Evolutionary conservation across 139 green algal genomes (phyloP).

Genomic region (Microglena sp.): DNA sequence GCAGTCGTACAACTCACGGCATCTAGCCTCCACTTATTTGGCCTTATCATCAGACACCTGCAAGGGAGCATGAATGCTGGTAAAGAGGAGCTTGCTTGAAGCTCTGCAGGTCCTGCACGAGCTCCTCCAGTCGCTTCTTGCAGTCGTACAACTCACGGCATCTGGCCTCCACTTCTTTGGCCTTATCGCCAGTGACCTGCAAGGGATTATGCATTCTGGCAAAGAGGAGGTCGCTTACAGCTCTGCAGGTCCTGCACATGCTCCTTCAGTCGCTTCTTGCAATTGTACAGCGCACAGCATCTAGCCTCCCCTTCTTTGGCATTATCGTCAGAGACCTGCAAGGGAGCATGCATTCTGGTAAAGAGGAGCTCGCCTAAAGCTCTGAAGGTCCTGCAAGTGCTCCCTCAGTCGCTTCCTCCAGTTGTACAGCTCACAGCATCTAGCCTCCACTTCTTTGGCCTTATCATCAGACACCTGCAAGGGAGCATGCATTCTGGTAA

Average conservation of each 20-base stretch:
- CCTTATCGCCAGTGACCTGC: no score
- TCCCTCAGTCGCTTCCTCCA: slow-evolving; percentile 48
- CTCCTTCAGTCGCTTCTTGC: slow-evolving; percentile 48
- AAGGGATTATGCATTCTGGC: no score
- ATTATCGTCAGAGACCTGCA: no score
- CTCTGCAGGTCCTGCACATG: slow-evolving; percentile 75
- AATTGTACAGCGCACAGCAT: no score
- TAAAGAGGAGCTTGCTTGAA: slow-evolving; percentile 75
- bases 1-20: slow-evolving; percentile 47
- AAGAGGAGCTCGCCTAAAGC: slow-evolving; percentile 70
- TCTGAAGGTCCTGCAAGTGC: slow-evolving; percentile 74
- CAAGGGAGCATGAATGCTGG: no score
- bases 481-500: no score
- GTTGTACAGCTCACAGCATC: slow-evolving; percentile 45
- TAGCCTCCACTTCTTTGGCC: slow-evolving; percentile 33
- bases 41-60: no score
- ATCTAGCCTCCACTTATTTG: slow-evolving; percentile 36
- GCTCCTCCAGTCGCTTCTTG: slow-evolving; percentile 51
- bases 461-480: no score
- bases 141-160: slow-evolving; percentile 48
- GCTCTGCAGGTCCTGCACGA: slow-evolving; percentile 72
- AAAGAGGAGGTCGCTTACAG: slow-evolving; percentile 73
- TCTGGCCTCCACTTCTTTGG: slow-evolving; percentile 29
- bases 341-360: no score
- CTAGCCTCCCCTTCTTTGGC: no score